phyloP scores from a whole-genome alignment of 805 yeast genomes.

The Hanseniaspora opuntiae region DNA sequence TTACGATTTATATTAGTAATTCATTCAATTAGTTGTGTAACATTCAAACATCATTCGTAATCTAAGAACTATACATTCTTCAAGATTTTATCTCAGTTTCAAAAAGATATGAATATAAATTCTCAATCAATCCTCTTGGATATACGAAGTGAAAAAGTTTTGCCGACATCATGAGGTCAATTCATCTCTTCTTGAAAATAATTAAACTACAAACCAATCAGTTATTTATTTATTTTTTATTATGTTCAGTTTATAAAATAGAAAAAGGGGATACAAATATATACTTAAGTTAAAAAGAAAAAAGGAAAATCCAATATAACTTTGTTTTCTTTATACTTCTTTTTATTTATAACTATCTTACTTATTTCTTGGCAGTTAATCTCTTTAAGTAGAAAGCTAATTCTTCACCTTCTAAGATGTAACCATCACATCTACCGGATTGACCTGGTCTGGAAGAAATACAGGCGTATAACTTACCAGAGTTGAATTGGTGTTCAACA shows the following conservation, averaged over 20 bases:
- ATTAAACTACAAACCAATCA: neutral
- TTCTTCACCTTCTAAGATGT: slow-evolving; percentile 99
- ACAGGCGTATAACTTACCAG: slow-evolving; percentile 97
- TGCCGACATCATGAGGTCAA: too few relatives aligned
- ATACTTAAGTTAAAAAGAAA: neutral
- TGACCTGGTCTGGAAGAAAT: slow-evolving; percentile 99
- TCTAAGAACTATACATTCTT: too few relatives aligned
- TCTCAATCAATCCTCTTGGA: too few relatives aligned
- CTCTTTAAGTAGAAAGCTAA: slow-evolving; percentile 99
- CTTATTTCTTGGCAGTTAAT: slow-evolving; percentile 96
- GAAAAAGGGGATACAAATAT: neutral
- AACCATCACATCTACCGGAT: slow-evolving; percentile 99
- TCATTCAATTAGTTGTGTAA: too few relatives aligned
- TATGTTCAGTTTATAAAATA: neutral
- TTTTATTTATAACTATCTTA: neutral
- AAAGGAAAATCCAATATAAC: too few relatives aligned
- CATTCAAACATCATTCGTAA: too few relatives aligned
- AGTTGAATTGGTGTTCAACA: slow-evolving; percentile 91
- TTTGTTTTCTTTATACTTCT: neutral
- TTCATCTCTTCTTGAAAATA: too few relatives aligned
- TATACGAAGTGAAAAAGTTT: too few relatives aligned
- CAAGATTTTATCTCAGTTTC: too few relatives aligned
- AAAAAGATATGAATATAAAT: too few relatives aligned
- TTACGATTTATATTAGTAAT: too few relatives aligned
- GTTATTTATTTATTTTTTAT: neutral